Percentiles rank a stretch among this genome's conserved stretches.
Conservation (phyloP, 2,329 filamentous ascomycete genomes). For the Aspergillus fructus region DNA sequence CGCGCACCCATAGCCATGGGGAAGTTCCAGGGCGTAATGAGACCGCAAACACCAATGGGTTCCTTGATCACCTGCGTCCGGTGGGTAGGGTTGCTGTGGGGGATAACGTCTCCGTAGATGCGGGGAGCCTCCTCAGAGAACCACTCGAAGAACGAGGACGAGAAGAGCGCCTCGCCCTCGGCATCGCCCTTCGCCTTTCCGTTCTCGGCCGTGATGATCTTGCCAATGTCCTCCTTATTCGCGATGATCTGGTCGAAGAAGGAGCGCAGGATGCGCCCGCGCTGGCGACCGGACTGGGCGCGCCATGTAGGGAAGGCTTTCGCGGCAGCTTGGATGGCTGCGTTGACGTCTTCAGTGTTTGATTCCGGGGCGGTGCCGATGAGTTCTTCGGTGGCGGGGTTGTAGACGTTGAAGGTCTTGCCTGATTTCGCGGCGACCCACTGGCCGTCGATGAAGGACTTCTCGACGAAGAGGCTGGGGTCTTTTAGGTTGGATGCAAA, state of each 20-base stretch:
- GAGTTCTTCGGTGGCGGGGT: slow-evolving; percentile 74
- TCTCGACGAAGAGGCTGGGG: slow-evolving; percentile 1
- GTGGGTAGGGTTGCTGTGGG: slow-evolving; percentile 54
- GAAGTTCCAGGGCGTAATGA: slow-evolving; percentile 68
- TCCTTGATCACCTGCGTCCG: slow-evolving; percentile 31
- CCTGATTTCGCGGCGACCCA: not conserved
- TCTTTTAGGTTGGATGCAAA: not conserved
- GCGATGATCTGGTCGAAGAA: slow-evolving; percentile 64
- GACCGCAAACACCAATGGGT: slow-evolving; percentile 63
- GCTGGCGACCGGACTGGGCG: slow-evolving; percentile 57
- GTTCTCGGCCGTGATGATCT: slow-evolving; percentile 46
- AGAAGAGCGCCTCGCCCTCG: slow-evolving; percentile 50
- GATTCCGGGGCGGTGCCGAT: slow-evolving; percentile 81
- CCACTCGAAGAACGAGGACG: slow-evolving; percentile 56
- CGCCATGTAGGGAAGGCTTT: slow-evolving; percentile 62
- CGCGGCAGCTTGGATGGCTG: slow-evolving; percentile 74
- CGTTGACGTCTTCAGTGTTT: slow-evolving; percentile 68
- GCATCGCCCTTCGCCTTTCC: slow-evolving; percentile 57
- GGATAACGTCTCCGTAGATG: slow-evolving; percentile 58
- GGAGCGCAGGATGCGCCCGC: slow-evolving; percentile 58
- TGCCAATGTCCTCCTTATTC: slow-evolving; percentile 55
- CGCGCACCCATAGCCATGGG: slow-evolving; percentile 49
- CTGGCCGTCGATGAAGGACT: slow-evolving; percentile 5
- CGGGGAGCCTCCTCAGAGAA: slow-evolving; percentile 59
- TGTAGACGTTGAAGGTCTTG: slow-evolving; percentile 1